Evolutionary conservation across 2,329 filamentous ascomycete genomes (phyloP), one percentile per base, ranked within the genome.

Genomic region (Hymenoscyphus repandus): DNA sequence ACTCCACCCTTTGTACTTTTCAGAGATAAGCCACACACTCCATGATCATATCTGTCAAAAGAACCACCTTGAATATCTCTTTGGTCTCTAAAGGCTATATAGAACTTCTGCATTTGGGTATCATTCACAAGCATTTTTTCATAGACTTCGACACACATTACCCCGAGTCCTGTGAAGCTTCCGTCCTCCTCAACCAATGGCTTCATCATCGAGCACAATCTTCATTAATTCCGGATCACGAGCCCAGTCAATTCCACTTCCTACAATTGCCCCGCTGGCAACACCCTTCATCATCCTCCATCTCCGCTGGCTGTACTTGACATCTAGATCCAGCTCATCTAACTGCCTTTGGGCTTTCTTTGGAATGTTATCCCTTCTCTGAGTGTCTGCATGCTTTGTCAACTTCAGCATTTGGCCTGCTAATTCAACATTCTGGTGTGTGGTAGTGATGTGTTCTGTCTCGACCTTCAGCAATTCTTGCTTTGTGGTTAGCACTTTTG

Each of bases 221-320:
- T 81, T 79, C 51, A 79, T 75, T 54, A 95, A 70, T 52, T 74
- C 75, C 46, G 82, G 76, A 67, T 95, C 83, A 37, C 78, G 73
- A 11, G 81, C 82, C 90, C 90, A 95, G 63, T 95, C 83, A 48
- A 93, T 74, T 42, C 90, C 90, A 66, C 89, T 95, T 2, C 87
- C 88, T 5, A 82, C 87, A 42, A 95, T 79, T 49, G 90, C 77
- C 15, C 86, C 88, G 62, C 86, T 87, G n/a, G 86, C 77, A 38
- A 90, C 80, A 20, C 81, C 86, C 70, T 92, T 93, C 67, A 92
- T 79, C 17, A 85, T 82, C 62, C 82, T 81, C 83, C 84, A 89
- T 62, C 78, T 78, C 58, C 82, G 80, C 54, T 79, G 79, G 64
- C 82, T 85, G 18, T 72, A 72, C 60, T 77, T 82, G 52, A 87